phyloP scores from a whole-genome alignment of 495 filamentous ascomycete genomes.

The Hypoxylon fragiforme region DNA sequence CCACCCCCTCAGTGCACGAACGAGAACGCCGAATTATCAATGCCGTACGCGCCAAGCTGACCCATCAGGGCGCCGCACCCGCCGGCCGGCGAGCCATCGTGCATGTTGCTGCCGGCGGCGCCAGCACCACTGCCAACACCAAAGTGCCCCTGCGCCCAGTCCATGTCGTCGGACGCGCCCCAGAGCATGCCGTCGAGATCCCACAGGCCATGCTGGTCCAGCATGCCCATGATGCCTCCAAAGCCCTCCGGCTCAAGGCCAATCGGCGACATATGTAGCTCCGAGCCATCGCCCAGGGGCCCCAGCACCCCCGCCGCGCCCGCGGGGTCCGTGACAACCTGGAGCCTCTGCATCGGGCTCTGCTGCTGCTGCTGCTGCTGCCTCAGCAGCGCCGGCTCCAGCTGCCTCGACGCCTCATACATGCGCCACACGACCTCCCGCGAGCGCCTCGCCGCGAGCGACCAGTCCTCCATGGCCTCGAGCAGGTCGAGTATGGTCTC shows the following conservation, averaged over 20 bases:
- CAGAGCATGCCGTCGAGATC: conserved; percentile 59
- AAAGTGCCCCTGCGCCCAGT: conserved; percentile 38
- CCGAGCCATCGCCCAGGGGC: conserved; percentile 35
- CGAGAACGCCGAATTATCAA: conserved; percentile 30
- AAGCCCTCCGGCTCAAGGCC: conserved; percentile 55
- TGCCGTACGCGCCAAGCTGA: conserved; percentile 31
- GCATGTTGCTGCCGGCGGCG: conserved; percentile 13
- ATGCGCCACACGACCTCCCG: conserved; percentile 70
- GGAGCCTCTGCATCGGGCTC: conserved; percentile 29
- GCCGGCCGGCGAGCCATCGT: conserved; percentile 12
- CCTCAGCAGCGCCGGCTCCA: conserved; percentile 40
- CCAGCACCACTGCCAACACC: conserved; percentile 1
- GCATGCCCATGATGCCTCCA: conserved; percentile 55
- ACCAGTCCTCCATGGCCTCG: conserved; percentile 70
- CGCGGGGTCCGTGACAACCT: conserved; percentile 42
- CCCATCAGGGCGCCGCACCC: conserved; percentile 23
- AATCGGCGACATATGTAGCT: conserved; percentile 54
- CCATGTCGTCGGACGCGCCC: conserved; percentile 45
- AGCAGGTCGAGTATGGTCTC: conserved; percentile 69
- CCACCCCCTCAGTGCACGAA: conserved; percentile 27
- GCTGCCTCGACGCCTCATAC: conserved; percentile 61
- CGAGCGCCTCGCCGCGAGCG: conserved; percentile 68
- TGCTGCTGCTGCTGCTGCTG: conserved; percentile 37
- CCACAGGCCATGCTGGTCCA: conserved; percentile 59
- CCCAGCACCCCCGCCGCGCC: conserved; percentile 39